Evolutionary conservation across 2,329 filamentous ascomycete species (phyloP).

Genomic region (Microascus cirrosus): DNA sequence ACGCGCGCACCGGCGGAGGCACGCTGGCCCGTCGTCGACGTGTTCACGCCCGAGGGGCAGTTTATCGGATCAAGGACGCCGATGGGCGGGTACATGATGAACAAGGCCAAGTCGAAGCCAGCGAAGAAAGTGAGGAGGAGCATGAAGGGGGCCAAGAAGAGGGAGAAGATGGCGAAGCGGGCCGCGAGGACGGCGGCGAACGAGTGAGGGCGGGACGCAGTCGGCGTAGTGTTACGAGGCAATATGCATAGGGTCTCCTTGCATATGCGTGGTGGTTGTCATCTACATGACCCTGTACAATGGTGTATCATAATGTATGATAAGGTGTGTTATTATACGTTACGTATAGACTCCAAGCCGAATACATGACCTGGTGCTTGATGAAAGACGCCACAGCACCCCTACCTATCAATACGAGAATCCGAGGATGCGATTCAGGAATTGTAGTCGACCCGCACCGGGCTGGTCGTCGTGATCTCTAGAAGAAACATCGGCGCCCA

Average conservation of each 20-base stretch:
- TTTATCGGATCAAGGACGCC: conserved; percentile 58
- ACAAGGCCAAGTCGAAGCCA: conserved; percentile 29
- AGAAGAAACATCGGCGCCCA: too few species aligned
- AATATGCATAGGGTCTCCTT: background rate
- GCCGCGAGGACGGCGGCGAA: conserved; percentile 9
- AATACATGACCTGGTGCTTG: background rate
- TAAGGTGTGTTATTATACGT: background rate
- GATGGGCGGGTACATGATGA: conserved; percentile 60
- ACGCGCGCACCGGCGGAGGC: conserved; percentile 16
- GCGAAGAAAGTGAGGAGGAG: conserved; percentile 40
- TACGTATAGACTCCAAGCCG: background rate
- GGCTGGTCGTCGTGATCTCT: too few species aligned
- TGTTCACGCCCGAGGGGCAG: conserved; percentile 76
- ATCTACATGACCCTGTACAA: background rate
- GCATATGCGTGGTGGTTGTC: background rate
- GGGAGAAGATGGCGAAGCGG: conserved; percentile 28
- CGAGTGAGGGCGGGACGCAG: conserved; percentile 9
- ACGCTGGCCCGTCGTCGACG: conserved; percentile 63
- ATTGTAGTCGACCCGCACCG: too few species aligned
- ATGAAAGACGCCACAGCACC: background rate
- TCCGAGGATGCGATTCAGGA: too few species aligned
- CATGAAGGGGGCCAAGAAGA: conserved; percentile 54
- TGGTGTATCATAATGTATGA: background rate
- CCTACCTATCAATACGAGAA: too few species aligned
- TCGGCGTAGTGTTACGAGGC: background rate